Evolutionary conservation across 1,284 basidiomycete species (phyloP).

Genomic region (Ganoderma sp.): DNA sequence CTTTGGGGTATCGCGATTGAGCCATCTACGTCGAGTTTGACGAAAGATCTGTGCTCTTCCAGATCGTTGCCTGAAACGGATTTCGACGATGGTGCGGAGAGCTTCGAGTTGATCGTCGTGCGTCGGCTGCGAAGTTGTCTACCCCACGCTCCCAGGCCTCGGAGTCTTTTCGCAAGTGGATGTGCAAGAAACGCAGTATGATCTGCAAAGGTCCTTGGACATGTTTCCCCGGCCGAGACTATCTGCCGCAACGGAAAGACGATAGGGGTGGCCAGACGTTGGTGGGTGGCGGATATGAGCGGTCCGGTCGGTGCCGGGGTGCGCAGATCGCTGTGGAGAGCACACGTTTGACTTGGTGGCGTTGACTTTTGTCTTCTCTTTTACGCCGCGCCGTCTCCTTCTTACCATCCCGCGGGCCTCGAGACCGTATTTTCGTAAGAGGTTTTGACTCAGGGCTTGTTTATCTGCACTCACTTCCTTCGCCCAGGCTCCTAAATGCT

Average conservation of each 20-base stretch:
- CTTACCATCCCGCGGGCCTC: not conserved
- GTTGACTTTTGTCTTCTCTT: not conserved
- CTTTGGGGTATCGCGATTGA: too few relatives aligned
- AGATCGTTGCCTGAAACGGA: not conserved
- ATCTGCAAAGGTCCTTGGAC: not conserved
- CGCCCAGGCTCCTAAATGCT: not conserved
- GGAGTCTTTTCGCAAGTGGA: not conserved
- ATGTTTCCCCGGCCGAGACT: not conserved
- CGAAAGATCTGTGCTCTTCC: not conserved
- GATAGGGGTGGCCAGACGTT: too few relatives aligned
- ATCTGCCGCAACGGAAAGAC: not conserved
- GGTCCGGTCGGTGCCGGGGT: not conserved
- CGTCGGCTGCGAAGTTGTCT: not conserved
- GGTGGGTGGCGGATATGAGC: not conserved
- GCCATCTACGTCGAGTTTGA: not conserved
- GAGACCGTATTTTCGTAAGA: not conserved
- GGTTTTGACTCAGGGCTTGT: not conserved
- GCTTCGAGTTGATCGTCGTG: slow-evolving; percentile 4
- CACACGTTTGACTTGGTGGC: not conserved
- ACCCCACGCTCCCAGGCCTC: not conserved
- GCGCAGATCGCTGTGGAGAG: not conserved
- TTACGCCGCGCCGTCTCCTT: not conserved
- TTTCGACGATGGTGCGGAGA: not conserved
- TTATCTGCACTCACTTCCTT: not conserved
- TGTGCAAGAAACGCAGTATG: not conserved